Base-by-base conservation (phyloP, 2,329 filamentous ascomycete species). In the Colletotrichum phormii region DNA sequence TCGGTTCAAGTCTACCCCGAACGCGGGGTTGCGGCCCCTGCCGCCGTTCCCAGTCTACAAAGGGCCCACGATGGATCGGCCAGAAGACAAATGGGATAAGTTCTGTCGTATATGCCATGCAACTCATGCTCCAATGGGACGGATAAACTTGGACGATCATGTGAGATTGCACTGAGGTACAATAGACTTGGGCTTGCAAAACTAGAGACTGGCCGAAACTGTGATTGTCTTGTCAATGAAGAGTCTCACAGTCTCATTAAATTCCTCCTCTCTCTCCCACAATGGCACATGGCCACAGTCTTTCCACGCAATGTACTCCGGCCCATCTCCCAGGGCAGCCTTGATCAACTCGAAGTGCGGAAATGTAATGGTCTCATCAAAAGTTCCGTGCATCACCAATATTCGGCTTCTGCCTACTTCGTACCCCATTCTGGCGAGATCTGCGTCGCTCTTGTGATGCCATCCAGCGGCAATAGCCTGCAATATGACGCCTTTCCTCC, bases 401-500 rank as follows among this genome's bases (percentile, higher is more conserved):
- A 71, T 66, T 3, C 67, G 62, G 9, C 62, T 22, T 29, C 62
- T 29, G 11, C 67, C 67, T 8, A 71, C 37, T 11, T 29, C 24
- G 31, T 71, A 55, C 18, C 54, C 62, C 13, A 71, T 60, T 11
- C 7, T 71, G 3, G 31, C 67, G 2, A 71, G 33, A 4, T 71
- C 67, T 59, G 37, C 67, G 6, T 64, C 35, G 46, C 55, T 71
- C 26, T 67, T 66, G 46, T 60, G 29, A 5, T 71, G 67, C 67
- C 67, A 71, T 4, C 67, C 67, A 11, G 67, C 67, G 15, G 67
- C 67, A 22, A 71, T 46, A 4, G 55, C 67, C 18, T 71, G 67
- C 1, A 71, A 29, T 3, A 71, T 7, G 33, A 61, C 12, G 11
- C 67, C 67, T 42, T 71, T 71, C 9, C 62, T 65, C 15, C 67